Conservation (phyloP, 1,284 basidiomycete species). For the Rhodofomes roseus region DNA sequence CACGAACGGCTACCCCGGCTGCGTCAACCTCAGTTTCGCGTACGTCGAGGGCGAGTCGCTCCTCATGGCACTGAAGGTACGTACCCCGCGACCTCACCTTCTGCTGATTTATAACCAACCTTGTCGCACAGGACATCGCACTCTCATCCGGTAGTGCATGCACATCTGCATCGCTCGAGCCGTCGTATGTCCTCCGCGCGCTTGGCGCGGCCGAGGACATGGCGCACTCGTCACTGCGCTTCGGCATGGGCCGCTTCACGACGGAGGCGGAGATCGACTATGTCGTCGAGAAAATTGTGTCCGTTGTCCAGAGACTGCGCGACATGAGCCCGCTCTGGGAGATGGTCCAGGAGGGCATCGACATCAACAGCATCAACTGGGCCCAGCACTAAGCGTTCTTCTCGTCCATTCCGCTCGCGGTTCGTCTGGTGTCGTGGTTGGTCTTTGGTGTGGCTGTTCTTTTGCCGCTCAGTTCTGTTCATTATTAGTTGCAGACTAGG, state of each 20-base stretch:
- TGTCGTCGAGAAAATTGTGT: slow-evolving; percentile 86
- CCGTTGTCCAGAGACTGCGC: slow-evolving; percentile 73
- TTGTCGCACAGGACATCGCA: slow-evolving; percentile 75
- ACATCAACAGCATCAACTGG: slow-evolving; percentile 93
- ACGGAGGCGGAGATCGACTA: slow-evolving; percentile 97
- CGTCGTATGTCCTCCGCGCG: slow-evolving; percentile 96
- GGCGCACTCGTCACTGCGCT: slow-evolving; percentile 97
- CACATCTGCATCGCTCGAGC: slow-evolving; percentile 97
- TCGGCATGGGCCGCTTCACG: slow-evolving; percentile 98
- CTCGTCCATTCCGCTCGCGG: background rate
- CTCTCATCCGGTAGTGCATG: slow-evolving; percentile 98
- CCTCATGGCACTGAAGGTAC: slow-evolving; percentile 96
- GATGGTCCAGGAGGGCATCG: slow-evolving; percentile 98
- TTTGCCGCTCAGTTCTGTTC: background rate
- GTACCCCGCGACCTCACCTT: slow-evolving; percentile 19
- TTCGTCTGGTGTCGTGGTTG: background rate
- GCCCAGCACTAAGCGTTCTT: slow-evolving; percentile 52
- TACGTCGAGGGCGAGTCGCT: slow-evolving; percentile 98
- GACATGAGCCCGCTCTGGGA: slow-evolving; percentile 94
- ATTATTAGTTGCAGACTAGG: background rate
- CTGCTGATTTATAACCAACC: slow-evolving; percentile 5
- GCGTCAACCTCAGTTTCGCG: slow-evolving; percentile 93
- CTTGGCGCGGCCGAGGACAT: slow-evolving; percentile 97
- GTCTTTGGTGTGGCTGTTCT: background rate
- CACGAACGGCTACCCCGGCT: slow-evolving; percentile 83